Percentiles rank a stretch among this genome's conserved stretches.
Conservation (phyloP, 2,329 filamentous ascomycete genomes). For the Neonectria neomacrospora region DNA sequence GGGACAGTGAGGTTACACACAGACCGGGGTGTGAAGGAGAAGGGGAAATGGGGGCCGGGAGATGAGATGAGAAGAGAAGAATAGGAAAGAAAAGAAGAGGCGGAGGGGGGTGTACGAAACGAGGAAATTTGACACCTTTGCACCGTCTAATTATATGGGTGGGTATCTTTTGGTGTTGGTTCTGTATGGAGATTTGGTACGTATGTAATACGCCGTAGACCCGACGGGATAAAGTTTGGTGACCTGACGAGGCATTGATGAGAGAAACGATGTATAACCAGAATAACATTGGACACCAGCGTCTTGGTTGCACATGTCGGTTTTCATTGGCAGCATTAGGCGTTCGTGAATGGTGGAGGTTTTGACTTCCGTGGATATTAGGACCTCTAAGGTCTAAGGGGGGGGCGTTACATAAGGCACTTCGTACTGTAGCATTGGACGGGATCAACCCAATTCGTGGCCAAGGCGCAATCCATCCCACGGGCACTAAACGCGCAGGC, state of each 20-base stretch:
- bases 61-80: constrained; percentile 27
- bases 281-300: too few species aligned
- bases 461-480: constrained; percentile 1
- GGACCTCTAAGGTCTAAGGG: too few species aligned
- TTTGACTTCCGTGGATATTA: constrained; percentile 20
- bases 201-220: too few species aligned
- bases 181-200: neutral
- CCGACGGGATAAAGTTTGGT: neutral
- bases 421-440: neutral
- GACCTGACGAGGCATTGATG: constrained; percentile 16
- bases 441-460: constrained; percentile 18
- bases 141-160: constrained; percentile 13
- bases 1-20: constrained; percentile 38
- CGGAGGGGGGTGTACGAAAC: constrained; percentile 35
- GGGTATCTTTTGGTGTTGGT: constrained; percentile 27
- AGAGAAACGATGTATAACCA: too few species aligned
- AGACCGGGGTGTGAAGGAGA: constrained; percentile 28
- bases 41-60: constrained; percentile 34
- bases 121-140: constrained; percentile 38
- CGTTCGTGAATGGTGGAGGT: constrained; percentile 22
- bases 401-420: neutral
- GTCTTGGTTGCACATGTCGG: neutral
- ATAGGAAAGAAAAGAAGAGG: constrained; percentile 15
- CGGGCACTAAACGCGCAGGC: constrained; percentile 22
- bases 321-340: neutral